phyloP scores from a whole-genome alignment of 176 grass and related monocot genomes.

The Rhynchospora tenuis region DNA sequence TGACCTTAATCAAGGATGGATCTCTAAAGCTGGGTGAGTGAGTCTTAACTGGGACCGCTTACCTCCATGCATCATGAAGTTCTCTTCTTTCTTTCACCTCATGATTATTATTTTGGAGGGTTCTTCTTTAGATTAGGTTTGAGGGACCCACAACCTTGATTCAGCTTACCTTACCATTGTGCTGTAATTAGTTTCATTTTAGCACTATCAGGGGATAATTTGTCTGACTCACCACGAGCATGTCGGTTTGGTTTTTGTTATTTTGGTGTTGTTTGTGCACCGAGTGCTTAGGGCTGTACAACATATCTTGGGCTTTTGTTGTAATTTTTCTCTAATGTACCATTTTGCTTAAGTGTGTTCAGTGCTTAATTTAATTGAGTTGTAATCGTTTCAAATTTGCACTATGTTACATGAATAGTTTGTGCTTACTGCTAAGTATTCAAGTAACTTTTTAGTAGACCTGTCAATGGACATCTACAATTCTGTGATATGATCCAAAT shows the following conservation, averaged over 20 bases:
- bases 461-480: not conserved
- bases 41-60: conserved; percentile 20
- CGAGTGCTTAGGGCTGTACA: conserved; percentile 19
- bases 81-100: conserved; percentile 15
- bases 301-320: conserved; percentile 22
- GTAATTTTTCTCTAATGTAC: conserved; percentile 25
- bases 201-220: conserved; percentile 17
- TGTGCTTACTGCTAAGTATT: not conserved
- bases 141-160: not conserved
- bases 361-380: conserved; percentile 9
- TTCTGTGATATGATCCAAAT: not conserved
- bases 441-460: not conserved
- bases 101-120: conserved; percentile 50
- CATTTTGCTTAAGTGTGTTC: conserved; percentile 17
- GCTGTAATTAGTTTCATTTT: conserved; percentile 71
- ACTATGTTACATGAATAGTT: not conserved
- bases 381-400: not conserved
- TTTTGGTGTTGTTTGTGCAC: conserved; percentile 21
- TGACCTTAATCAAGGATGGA: conserved; percentile 93
- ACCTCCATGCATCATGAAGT: conserved; percentile 37
- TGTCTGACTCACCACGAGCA: conserved; percentile 36
- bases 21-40: conserved; percentile 73
- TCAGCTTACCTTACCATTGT: conserved; percentile 3
- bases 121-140: conserved; percentile 38
- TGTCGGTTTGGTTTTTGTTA: conserved; percentile 36